Conservation (phyloP, 805 yeast species). For the Candida pseudoglaebosa region DNA sequence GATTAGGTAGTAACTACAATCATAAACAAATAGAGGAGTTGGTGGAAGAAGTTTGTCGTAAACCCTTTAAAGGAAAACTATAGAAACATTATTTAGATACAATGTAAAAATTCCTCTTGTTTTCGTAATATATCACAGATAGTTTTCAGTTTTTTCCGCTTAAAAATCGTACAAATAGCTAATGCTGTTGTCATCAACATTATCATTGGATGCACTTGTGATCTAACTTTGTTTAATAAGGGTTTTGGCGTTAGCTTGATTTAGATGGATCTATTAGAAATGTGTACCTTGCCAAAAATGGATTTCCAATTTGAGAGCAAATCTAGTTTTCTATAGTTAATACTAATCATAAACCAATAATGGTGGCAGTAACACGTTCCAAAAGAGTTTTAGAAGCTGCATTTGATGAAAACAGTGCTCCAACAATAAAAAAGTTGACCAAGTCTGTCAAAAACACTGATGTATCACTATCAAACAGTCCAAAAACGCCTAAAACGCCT, state of each 20-base stretch:
- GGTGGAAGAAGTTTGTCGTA: slow-evolving; percentile 1
- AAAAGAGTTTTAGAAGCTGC: neutral
- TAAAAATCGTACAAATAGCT: too few relatives aligned
- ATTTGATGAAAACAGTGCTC: neutral
- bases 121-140: too few relatives aligned
- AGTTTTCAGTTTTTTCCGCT: too few relatives aligned
- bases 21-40: slow-evolving; percentile 8
- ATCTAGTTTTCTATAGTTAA: neutral
- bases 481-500: neutral
- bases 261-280: too few relatives aligned
- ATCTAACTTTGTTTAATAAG: too few relatives aligned
- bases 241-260: too few relatives aligned
- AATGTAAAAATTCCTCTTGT: neutral
- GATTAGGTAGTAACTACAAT: slow-evolving; percentile 7
- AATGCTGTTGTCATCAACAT: too few relatives aligned
- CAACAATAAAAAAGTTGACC: too few relatives aligned
- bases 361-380: neutral
- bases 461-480: neutral
- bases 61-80: neutral
- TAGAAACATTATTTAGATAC: neutral
- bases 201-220: too few relatives aligned
- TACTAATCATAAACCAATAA: neutral
- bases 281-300: neutral
- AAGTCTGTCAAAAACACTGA: too few relatives aligned
- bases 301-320: neutral